Evolutionary conservation across 1,284 basidiomycete genomes (phyloP), one percentile per base, ranked within the genome.

Genomic region (Puccinia brachypodii): DNA sequence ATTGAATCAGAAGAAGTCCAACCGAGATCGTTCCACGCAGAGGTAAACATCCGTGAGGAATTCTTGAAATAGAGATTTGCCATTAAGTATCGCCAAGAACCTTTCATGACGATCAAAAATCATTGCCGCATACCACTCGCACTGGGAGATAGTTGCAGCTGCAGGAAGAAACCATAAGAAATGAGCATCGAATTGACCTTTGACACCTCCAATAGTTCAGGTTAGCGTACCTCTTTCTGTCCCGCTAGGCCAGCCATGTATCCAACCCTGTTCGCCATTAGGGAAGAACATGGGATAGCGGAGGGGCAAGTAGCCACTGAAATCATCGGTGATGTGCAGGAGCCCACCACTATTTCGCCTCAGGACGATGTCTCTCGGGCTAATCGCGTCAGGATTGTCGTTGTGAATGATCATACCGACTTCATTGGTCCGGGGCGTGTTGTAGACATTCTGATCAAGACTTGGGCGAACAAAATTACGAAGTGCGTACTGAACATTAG

Each of bases 191-290:
- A 9, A 50, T 22, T 16, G 31, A 36, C 7, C 14, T 7, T 13
- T 36, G 33, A 33, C 14, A 33, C 38, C 14, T n/a, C n/a, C n/a
- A n/a, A n/a, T n/a, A n/a, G n/a, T n/a, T n/a, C n/a, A 16, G 6
- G 22, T 7, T 19, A 25, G 13, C 66, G 2, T 31, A 38, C 33
- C 31, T 13, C 50, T 25, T 13, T 47, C 42, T 33, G 33, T 68
- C 31, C 40, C 22, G 1, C 38, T 44, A 25, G 40, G 22, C 3
- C 11, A 28, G 4, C 25, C 47, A 7, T 9, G 28, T n/a, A 56
- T 75, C 73, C 73, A 71, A 75, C 28, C 38, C 36, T 75, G 73
- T 36, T 56, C 50, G 38, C 73, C 73, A 62, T 75, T 22, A 22
- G 73, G 73, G 60, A 75, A 75, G 16, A 75, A 42, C 22, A 60